Conservation (phyloP, 2,329 filamentous ascomycete species). For the Pseudopithomyces chartarum region DNA sequence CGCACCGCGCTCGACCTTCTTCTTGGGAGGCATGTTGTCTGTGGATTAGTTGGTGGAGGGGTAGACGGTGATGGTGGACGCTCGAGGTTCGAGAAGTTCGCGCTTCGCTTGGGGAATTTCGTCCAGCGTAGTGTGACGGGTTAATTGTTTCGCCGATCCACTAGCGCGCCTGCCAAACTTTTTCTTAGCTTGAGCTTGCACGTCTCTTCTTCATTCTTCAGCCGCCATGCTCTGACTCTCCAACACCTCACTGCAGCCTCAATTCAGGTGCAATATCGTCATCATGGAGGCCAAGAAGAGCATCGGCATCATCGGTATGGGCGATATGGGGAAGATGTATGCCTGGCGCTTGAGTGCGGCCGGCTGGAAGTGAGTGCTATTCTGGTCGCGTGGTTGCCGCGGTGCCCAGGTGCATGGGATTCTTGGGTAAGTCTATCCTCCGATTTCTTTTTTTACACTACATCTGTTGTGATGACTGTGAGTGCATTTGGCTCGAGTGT, state of each 20-base stretch:
- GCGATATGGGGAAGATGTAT: slow-evolving; percentile 99
- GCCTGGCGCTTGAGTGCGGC: slow-evolving; percentile 84
- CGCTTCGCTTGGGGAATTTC: slow-evolving; percentile 4
- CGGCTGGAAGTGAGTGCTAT: slow-evolving; percentile 85
- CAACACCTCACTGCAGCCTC: slow-evolving; percentile 23
- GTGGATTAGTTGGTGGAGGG: slow-evolving; percentile 33
- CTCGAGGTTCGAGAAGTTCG: slow-evolving; percentile 14
- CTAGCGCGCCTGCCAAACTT: slow-evolving; percentile 23
- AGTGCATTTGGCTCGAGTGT: slow-evolving; percentile 99
- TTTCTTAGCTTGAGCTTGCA: slow-evolving; percentile 16
- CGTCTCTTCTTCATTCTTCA: slow-evolving; percentile 14
- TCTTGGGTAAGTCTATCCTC: slow-evolving; percentile 32
- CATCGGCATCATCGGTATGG: slow-evolving; percentile 97
- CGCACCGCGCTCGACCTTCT: slow-evolving; percentile 76
- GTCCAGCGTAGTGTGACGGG: slow-evolving; percentile 1
- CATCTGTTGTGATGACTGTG: slow-evolving; percentile 87
- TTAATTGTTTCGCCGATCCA: slow-evolving; percentile 2
- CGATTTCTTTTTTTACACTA: slow-evolving; percentile 12
- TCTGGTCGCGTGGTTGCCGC: slow-evolving; percentile 22
- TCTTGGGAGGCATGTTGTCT: slow-evolving; percentile 81
- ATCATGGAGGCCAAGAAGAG: slow-evolving; percentile 68
- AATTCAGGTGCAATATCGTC: slow-evolving; percentile 34
- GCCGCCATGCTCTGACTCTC: slow-evolving; percentile 36
- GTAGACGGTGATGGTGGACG: slow-evolving; percentile 30
- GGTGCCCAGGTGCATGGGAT: slow-evolving; percentile 9